Percentiles rank a stretch among this genome's conserved stretches.
Conservation (phyloP, 2,329 filamentous ascomycete species). For the Penicillium sp. region DNA sequence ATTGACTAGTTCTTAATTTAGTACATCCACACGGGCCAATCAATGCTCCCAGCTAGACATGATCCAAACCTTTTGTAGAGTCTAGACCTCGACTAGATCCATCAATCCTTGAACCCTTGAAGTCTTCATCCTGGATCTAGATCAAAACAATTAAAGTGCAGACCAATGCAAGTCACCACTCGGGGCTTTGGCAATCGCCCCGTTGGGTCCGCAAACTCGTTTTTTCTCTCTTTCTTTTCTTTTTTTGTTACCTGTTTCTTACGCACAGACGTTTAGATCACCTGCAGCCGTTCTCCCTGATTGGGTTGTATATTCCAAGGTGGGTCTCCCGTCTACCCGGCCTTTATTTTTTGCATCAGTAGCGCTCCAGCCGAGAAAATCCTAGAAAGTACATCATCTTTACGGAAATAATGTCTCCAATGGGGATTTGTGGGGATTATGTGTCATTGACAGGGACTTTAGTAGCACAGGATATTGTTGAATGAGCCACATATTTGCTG, state of each 20-base stretch:
- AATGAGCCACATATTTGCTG: background rate
- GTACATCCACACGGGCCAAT: background rate
- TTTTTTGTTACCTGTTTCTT: background rate
- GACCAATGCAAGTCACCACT: slow-evolving; percentile 7
- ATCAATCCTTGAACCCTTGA: background rate
- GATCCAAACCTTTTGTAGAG: background rate
- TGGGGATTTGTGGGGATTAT: background rate
- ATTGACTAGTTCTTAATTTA: background rate
- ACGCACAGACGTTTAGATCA: slow-evolving; percentile 9
- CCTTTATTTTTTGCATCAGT: slow-evolving; percentile 15
- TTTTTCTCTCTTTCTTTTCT: background rate
- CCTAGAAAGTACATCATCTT: background rate
- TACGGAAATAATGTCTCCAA: background rate
- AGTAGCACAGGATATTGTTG: background rate
- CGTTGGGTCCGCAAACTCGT: background rate
- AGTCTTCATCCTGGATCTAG: background rate
- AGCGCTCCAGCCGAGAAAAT: slow-evolving; percentile 1
- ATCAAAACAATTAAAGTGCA: background rate
- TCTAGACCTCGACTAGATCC: background rate
- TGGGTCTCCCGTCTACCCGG: slow-evolving; percentile 1
- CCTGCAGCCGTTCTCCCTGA: slow-evolving; percentile 8
- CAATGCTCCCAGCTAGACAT: background rate
- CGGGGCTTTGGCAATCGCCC: background rate
- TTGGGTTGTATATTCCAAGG: slow-evolving; percentile 18
- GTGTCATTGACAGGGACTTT: background rate